Evolutionary conservation across 495 filamentous ascomycete species (phyloP), one percentile per base, ranked within the genome.

Genomic region (Lasiosphaeris hirsuta): DNA sequence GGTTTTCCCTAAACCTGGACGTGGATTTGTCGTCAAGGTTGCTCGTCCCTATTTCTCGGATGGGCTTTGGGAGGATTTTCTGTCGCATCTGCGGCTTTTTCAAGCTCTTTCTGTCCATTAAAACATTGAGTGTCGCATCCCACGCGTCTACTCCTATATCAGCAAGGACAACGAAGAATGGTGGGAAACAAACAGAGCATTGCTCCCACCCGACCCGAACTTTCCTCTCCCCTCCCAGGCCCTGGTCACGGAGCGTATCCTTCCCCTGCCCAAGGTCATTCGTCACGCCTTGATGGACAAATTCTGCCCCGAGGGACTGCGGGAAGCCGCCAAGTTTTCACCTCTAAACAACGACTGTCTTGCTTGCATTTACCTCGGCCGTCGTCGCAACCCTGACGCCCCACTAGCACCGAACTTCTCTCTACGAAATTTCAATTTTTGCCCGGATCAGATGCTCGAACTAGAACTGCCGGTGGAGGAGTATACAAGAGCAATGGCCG

Each of bases 401-500:
- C 38, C 55, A 2, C 23, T 34, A 3, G 8, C 37, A 8, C 33
- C 52, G 1, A 56, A 56, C 48, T 64, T 64, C 23, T 45, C 58
- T 0, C 43, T 64, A 2, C 39, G 58, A 6, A 64, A 64, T 50
- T 60, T 54, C 38, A 61, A 61, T 7, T 41, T 64, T 0, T 40
- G 45, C 10, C 48, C 58, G 4, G 43, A 61, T 43, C 61, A 64
- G 38, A 60, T 64, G 49, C 7, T 46, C 0, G 48, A 60, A 3
- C 50, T 61, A 4, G 39, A 14, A 6, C 49, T 64, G 10, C 37
- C 42, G 10, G 46, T 58, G 14, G 48, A 42, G 23, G 19, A 18
- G 2, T 50, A 44, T 3, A 44, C 58, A 17, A 47, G 44, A 23
- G 44, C 5, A 33, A 61, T 64, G 37, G 61, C 38, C 4, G n/a